Evolutionary conservation across 805 yeast species (phyloP).

Genomic region (Saturnispora diversa): DNA sequence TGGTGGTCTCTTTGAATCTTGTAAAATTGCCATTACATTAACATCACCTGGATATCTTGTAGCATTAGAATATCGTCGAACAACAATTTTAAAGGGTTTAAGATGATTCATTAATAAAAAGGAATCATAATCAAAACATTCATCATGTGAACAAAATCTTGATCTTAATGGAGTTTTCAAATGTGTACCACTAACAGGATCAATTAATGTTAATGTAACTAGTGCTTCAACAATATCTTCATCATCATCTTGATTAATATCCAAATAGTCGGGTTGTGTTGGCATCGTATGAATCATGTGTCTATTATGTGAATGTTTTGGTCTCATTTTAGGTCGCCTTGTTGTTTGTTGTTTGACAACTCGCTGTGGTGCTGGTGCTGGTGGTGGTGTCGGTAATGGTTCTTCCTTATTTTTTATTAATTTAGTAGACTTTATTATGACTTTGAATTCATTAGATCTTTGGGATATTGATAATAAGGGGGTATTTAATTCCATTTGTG

Average conservation of each 20-base stretch:
- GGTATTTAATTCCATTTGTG: neutral
- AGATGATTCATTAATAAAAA: slow-evolving; percentile 26
- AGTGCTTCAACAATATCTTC: slow-evolving; percentile 27
- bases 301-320: slow-evolving; percentile 12
- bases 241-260: slow-evolving; percentile 20
- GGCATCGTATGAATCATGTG: slow-evolving; percentile 14
- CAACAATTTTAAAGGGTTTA: slow-evolving; percentile 23
- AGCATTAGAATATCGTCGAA: slow-evolving; percentile 15
- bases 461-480: neutral
- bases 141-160: slow-evolving; percentile 29
- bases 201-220: slow-evolving; percentile 26
- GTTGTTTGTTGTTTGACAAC: neutral
- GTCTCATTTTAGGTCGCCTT: slow-evolving; percentile 10
- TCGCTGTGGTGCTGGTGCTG: neutral
- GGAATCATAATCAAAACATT: slow-evolving; percentile 29
- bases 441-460: neutral
- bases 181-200: slow-evolving; percentile 28
- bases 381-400: neutral
- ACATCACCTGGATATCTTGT: slow-evolving; percentile 15
- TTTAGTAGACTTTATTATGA: slow-evolving; percentile 2
- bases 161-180: slow-evolving; percentile 27
- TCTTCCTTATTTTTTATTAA: neutral
- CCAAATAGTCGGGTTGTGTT: slow-evolving; percentile 22
- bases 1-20: slow-evolving; percentile 23
- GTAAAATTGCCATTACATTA: slow-evolving; percentile 19